A percentile compares a stretch with the other conserved stretches of the same genome.
Conservation (phyloP, 495 filamentous ascomycete genomes). For the Beverwykella pulmonaria region DNA sequence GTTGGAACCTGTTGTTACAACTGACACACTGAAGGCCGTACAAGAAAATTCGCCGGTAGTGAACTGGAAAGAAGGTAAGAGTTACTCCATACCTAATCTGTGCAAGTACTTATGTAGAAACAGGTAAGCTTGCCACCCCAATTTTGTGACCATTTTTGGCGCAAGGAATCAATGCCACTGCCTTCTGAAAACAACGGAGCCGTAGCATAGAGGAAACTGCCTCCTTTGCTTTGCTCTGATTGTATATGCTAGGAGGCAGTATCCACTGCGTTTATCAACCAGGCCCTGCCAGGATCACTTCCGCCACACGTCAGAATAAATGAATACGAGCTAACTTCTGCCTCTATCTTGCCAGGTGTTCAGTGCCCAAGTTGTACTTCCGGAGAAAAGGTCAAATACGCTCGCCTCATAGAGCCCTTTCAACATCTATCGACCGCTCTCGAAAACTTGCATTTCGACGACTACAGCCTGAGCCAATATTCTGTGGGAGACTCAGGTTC, state of each 20-base stretch:
- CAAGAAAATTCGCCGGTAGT: slow-evolving; percentile 34
- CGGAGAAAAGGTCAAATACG: slow-evolving; percentile 34
- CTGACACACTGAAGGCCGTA: slow-evolving; percentile 16
- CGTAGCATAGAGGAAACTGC: too few relatives aligned
- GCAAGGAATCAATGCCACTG: too few relatives aligned
- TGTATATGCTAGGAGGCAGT: too few relatives aligned
- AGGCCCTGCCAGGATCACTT: too few relatives aligned
- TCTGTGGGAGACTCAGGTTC: slow-evolving; percentile 27
- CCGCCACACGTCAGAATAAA: too few relatives aligned
- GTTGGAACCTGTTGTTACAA: background rate
- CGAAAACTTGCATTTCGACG: slow-evolving; percentile 21
- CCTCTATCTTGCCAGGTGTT: slow-evolving; percentile 7
- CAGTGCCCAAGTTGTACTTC: slow-evolving; percentile 29
- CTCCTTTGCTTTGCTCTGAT: too few relatives aligned
- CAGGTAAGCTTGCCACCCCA: background rate
- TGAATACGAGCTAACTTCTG: background rate
- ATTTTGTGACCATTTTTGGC: too few relatives aligned
- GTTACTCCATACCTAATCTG: background rate
- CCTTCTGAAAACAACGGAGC: too few relatives aligned
- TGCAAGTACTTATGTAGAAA: background rate
- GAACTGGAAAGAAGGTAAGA: slow-evolving; percentile 36
- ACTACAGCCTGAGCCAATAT: slow-evolving; percentile 34
- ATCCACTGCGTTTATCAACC: too few relatives aligned
- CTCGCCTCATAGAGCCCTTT: slow-evolving; percentile 34
- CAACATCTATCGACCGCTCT: slow-evolving; percentile 21